Conservation (phyloP, 2,329 filamentous ascomycete genomes). For the Calonectria leucothoes region DNA sequence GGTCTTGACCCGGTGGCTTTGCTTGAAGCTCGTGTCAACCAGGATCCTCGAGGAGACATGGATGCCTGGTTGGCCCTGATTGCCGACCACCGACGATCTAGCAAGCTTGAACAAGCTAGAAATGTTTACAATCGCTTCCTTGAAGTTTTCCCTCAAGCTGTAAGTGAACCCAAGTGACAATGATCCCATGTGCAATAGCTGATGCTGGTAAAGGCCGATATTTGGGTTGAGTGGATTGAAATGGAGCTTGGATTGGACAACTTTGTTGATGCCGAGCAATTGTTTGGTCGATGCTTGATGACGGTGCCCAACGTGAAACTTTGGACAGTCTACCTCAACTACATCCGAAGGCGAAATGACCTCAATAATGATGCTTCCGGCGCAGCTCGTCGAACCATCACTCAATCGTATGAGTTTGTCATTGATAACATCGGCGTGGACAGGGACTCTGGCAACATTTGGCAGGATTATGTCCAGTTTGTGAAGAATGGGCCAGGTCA, state of each 20-base stretch:
- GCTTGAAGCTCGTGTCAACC: slow-evolving; percentile 89
- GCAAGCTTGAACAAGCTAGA: slow-evolving; percentile 84
- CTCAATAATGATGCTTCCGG: slow-evolving; percentile 81
- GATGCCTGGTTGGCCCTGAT: slow-evolving; percentile 93
- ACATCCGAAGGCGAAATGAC: slow-evolving; percentile 92
- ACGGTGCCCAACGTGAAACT: slow-evolving; percentile 85
- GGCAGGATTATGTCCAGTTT: slow-evolving; percentile 96
- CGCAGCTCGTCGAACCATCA: slow-evolving; percentile 81
- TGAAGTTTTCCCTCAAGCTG: slow-evolving; percentile 87
- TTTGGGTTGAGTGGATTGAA: slow-evolving; percentile 89
- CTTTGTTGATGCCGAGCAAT: slow-evolving; percentile 80
- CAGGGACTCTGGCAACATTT: slow-evolving; percentile 88
- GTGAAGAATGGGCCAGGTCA: slow-evolving; percentile 88
- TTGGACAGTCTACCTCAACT: slow-evolving; percentile 95
- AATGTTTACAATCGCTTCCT: slow-evolving; percentile 88
- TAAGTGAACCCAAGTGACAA: slow-evolving; percentile 64
- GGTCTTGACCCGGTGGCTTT: slow-evolving; percentile 78
- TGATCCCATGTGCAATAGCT: slow-evolving; percentile 24
- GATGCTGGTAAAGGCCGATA: slow-evolving; percentile 76
- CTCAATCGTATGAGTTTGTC: slow-evolving; percentile 91
- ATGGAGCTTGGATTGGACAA: slow-evolving; percentile 93
- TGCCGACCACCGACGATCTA: slow-evolving; percentile 82
- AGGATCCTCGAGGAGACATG: slow-evolving; percentile 92
- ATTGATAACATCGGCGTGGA: slow-evolving; percentile 91
- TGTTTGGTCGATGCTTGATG: slow-evolving; percentile 85